Conservation (phyloP, 192 early-diverging fungal genomes). For the Coemansia sp. region DNA sequence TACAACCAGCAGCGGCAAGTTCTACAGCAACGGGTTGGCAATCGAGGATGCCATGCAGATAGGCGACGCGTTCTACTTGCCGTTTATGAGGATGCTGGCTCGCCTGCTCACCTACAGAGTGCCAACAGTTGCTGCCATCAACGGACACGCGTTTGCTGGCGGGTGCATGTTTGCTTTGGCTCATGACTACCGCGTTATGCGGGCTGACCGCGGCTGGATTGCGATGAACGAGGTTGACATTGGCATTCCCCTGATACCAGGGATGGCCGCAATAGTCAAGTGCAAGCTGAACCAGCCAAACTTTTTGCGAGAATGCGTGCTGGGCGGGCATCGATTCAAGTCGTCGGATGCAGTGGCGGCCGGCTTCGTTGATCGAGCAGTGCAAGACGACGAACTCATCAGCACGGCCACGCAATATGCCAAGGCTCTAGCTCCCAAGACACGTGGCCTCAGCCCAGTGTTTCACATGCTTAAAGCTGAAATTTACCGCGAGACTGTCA, state of each 20-base stretch:
- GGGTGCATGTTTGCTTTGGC: slow-evolving; percentile 60
- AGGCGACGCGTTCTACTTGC: slow-evolving; percentile 43
- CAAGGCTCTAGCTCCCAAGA: slow-evolving; percentile 53
- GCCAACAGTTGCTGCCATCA: slow-evolving; percentile 71
- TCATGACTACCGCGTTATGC: slow-evolving; percentile 70
- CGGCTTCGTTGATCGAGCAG: slow-evolving; percentile 59
- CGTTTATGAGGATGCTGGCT: slow-evolving; percentile 56
- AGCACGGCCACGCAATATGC: slow-evolving; percentile 56
- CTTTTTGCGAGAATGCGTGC: slow-evolving; percentile 59
- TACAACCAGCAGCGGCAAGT: slow-evolving; percentile 62
- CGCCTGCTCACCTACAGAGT: slow-evolving; percentile 62
- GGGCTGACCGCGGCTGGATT: slow-evolving; percentile 67
- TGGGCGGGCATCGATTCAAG: slow-evolving; percentile 59
- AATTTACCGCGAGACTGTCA: slow-evolving; percentile 58
- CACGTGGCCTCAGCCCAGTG: slow-evolving; percentile 51
- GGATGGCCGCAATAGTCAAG: slow-evolving; percentile 65
- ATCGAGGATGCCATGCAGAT: slow-evolving; percentile 51
- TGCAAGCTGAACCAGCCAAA: slow-evolving; percentile 56
- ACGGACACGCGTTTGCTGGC: slow-evolving; percentile 80
- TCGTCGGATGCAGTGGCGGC: slow-evolving; percentile 57
- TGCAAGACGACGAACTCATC: slow-evolving; percentile 49
- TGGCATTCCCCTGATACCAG: slow-evolving; percentile 59
- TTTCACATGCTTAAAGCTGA: slow-evolving; percentile 62
- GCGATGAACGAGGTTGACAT: slow-evolving; percentile 79
- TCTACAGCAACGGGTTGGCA: slow-evolving; percentile 70